A percentile compares a stretch with the other conserved stretches of the same genome.
These are phyloP conservation scores for Penicillium bialowiezense DNA, from an alignment of 495 filamentous ascomycete genomes.

Conservation along the genomic window DNA sequence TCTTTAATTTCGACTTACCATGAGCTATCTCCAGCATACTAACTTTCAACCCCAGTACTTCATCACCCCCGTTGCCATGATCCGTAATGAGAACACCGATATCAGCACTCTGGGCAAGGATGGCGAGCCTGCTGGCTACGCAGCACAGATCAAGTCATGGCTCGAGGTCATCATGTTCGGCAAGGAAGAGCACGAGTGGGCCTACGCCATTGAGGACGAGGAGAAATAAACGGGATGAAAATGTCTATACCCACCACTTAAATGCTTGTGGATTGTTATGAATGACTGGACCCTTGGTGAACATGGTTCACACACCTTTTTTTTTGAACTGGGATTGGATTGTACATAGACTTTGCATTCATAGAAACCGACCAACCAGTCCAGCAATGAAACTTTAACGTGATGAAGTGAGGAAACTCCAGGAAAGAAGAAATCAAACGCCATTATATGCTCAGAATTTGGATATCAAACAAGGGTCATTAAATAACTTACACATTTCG, in stretches of 20 bases:
- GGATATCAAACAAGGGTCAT: neutral
- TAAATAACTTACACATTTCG: neutral
- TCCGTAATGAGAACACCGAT: conserved; percentile 69
- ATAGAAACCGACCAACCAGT: neutral
- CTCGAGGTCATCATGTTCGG: conserved; percentile 85
- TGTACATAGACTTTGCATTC: conserved; percentile 8
- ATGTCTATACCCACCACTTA: neutral
- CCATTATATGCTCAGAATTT: neutral
- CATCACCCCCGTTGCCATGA: conserved; percentile 68
- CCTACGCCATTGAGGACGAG: conserved; percentile 66
- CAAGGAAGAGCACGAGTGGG: conserved; percentile 75
- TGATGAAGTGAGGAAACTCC: neutral
- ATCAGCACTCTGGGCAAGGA: conserved; percentile 62
- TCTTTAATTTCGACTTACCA: neutral
- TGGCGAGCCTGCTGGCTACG: conserved; percentile 61
- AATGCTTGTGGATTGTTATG: neutral
- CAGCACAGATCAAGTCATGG: conserved; percentile 71
- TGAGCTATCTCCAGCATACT: neutral
- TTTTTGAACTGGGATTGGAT: neutral
- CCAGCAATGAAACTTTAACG: too few relatives aligned
- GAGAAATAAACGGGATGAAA: conserved; percentile 22
- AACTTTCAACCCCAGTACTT: conserved; percentile 58
- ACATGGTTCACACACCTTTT: too few relatives aligned
- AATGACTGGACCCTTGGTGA: too few relatives aligned
- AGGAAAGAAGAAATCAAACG: neutral